These are phyloP conservation scores for Lepiota brunneoincarnata DNA, from an alignment of 768 basidiomycete genomes.

Conservation along the genomic window DNA sequence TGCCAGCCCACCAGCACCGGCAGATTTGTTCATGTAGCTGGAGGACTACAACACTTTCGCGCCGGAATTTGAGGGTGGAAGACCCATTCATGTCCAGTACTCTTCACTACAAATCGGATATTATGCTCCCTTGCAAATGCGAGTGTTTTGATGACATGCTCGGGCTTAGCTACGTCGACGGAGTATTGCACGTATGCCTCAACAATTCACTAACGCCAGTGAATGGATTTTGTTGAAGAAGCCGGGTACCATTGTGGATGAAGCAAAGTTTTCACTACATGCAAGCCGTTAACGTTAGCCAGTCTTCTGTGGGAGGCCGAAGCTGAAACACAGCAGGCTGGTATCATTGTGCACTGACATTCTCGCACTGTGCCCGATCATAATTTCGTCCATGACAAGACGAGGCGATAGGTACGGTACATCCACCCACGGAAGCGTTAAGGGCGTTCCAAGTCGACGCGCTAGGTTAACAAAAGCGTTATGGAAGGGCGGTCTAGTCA, in stretches of 20 bases:
- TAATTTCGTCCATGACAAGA: constrained; percentile 1
- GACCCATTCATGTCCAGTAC: constrained; percentile 21
- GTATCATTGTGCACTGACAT: constrained; percentile 1
- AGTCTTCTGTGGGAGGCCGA: neutral
- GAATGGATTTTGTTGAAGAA: constrained; percentile 16
- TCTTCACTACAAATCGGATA: constrained; percentile 22
- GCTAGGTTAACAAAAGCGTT: constrained; percentile 14
- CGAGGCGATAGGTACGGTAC: constrained; percentile 7
- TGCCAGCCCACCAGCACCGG: constrained; percentile 19
- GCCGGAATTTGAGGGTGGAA: neutral
- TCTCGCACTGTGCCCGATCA: neutral
- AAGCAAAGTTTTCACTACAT: constrained; percentile 1
- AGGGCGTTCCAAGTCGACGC: constrained; percentile 9
- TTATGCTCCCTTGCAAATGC: constrained; percentile 20
- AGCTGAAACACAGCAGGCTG: neutral
- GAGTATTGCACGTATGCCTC: constrained; percentile 16
- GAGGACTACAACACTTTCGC: neutral
- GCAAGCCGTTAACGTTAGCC: neutral
- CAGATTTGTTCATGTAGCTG: constrained; percentile 21
- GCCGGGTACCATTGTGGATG: constrained; percentile 10
- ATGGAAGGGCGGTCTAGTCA: too few relatives aligned
- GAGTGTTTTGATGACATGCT: constrained; percentile 20
- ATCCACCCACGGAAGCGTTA: constrained; percentile 15
- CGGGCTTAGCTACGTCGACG: constrained; percentile 16
- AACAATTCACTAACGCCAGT: constrained; percentile 13